Base-by-base conservation (phyloP, 176 grass and related monocot genomes). In the Chloris gayana region DNA sequence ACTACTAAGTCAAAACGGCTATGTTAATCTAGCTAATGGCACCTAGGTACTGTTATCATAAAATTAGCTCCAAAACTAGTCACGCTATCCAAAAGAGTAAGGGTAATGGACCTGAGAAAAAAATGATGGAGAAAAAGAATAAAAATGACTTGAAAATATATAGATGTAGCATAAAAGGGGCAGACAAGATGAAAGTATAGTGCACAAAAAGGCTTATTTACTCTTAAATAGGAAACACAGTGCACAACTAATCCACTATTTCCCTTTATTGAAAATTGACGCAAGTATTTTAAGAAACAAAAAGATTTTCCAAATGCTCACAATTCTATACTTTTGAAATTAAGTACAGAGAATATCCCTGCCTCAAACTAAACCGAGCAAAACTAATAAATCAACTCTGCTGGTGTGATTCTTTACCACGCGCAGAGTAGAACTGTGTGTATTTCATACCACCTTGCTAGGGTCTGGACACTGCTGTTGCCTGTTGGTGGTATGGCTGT, bases 71-170 rank as follows among this genome's bases (percentile, higher is more conserved):
- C 72, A 70, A 64, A 76, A 80, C 2, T 30, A 76, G 73, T 71
- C 57, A 57, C 0, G 42, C 1, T 85, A 67, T 84, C 81, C 77
- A 70, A 67, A 84, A 85, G n/a, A 39, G 72, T 38, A 77, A 60
- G 65, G 25, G 82, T 54, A 73, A 84, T 61, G 47, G 53, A 84
- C 81, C 84, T 81, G 89, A 41, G 77, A 80, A 80, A 26, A 80
- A 77, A 80, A 71, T 14, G 30, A 8, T 50, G 47, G 49, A 34
- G 17, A 50, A 29, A 46, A 14, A 44, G 45, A 70, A 64, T 71
- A 73, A 74, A 84, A 80, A 83, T 21, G 32, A 39, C 59, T 64
- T 87, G 64, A 61, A 79, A 64, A 87, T 64, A 79, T 54, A 76
- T 76, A 46, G 26, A 78, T 0, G 35, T 29, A 68, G 37, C 44